These are phyloP conservation scores for Trametes polyzona DNA, from an alignment of 1,284 basidiomycete genomes.

Conservation along the genomic window DNA sequence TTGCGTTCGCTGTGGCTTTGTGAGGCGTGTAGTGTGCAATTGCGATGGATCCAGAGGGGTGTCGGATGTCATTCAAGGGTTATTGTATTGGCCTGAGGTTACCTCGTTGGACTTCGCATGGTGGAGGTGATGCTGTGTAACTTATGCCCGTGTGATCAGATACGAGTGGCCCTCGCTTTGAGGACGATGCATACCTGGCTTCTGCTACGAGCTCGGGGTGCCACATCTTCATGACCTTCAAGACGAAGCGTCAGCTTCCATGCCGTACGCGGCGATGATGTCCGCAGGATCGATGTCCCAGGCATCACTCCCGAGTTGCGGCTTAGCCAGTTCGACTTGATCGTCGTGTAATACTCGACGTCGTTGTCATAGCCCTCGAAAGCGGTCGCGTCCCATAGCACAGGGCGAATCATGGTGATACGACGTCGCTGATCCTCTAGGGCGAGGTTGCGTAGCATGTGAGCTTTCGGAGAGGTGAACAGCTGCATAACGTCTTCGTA, in stretches of 20 bases:
- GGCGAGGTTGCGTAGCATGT: constrained; percentile 1
- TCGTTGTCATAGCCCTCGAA: background rate
- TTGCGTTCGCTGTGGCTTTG: constrained; percentile 16
- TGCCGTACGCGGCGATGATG: background rate
- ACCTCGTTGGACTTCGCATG: too few relatives aligned
- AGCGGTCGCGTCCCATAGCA: background rate
- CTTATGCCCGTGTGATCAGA: too few relatives aligned
- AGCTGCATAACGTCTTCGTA: background rate
- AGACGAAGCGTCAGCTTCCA: background rate
- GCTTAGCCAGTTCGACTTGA: constrained; percentile 3
- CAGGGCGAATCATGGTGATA: background rate
- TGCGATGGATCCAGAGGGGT: background rate
- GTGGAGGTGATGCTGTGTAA: too few relatives aligned
- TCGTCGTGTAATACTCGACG: constrained; percentile 1
- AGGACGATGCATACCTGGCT: too few relatives aligned
- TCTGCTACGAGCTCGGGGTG: background rate
- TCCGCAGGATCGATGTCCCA: constrained; percentile 4
- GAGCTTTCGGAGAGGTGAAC: background rate
- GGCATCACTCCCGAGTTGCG: background rate
- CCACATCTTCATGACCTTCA: too few relatives aligned
- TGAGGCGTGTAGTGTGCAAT: background rate
- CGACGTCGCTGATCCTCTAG: background rate
- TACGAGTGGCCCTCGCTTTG: too few relatives aligned
- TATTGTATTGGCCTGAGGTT: too few relatives aligned
- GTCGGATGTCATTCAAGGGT: background rate